Evolutionary conservation across 2,329 filamentous ascomycete genomes (phyloP).

Genomic region (Tolypocladium pustulatum): DNA sequence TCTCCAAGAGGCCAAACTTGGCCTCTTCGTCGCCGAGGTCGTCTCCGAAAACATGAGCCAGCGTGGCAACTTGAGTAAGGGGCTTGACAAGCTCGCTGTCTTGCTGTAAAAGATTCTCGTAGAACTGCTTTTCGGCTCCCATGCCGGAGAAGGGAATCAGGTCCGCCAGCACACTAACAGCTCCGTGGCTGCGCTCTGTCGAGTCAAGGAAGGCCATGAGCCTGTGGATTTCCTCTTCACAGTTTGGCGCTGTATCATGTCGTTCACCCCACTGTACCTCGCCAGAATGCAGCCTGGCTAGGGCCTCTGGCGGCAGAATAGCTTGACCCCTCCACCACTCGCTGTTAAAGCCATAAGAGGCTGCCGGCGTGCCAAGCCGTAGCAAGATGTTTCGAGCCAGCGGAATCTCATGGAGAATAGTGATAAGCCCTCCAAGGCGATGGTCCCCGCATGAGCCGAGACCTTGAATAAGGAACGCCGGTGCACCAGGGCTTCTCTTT

Average conservation of each 20-base stretch:
- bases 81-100: slow-evolving; percentile 15
- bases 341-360: slow-evolving; percentile 42
- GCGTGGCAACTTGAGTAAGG: slow-evolving; percentile 20
- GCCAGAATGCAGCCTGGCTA: slow-evolving; percentile 20
- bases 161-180: slow-evolving; percentile 35
- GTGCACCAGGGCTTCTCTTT: slow-evolving; percentile 28
- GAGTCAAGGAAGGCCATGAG: slow-evolving; percentile 52
- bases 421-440: slow-evolving; percentile 42
- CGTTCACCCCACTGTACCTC: slow-evolving; percentile 19
- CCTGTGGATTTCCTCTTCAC: slow-evolving; percentile 47
- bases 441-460: slow-evolving; percentile 22
- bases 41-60: slow-evolving; percentile 18
- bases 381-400: slow-evolving; percentile 46
- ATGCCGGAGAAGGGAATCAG: slow-evolving; percentile 20
- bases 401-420: slow-evolving; percentile 51
- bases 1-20: slow-evolving; percentile 31
- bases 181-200: slow-evolving; percentile 50
- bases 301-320: slow-evolving; percentile 31
- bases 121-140: slow-evolving; percentile 32
- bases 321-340: slow-evolving; percentile 53
- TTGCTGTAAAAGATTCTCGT: slow-evolving; percentile 26
- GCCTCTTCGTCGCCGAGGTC: slow-evolving; percentile 21
- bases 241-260: slow-evolving; percentile 20
- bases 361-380: slow-evolving; percentile 25
- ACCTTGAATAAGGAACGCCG: slow-evolving; percentile 39